phyloP scores from a whole-genome alignment of 2,329 filamentous ascomycete genomes.

The Cryphonectria japonica region DNA sequence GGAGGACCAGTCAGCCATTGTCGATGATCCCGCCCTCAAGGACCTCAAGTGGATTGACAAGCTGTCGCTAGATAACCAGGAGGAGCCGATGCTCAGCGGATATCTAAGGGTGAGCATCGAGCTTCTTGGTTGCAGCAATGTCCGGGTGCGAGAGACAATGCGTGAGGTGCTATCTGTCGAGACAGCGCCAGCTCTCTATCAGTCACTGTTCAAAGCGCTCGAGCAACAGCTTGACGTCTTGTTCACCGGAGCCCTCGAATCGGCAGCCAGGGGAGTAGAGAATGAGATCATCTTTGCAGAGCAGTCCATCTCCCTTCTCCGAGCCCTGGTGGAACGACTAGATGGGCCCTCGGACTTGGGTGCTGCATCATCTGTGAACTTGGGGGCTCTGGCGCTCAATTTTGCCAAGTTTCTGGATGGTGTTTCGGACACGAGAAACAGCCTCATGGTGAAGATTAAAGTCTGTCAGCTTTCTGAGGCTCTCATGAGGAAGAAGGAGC shows the following conservation, averaged over 20 bases:
- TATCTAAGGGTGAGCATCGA: constrained; percentile 68
- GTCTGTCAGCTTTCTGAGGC: constrained; percentile 70
- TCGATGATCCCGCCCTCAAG: constrained; percentile 62
- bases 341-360: constrained; percentile 66
- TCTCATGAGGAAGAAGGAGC: constrained; percentile 68
- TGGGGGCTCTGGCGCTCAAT: constrained; percentile 65
- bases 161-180: constrained; percentile 69
- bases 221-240: constrained; percentile 67
- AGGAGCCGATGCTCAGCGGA: constrained; percentile 62
- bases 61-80: constrained; percentile 59
- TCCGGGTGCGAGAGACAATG: constrained; percentile 68
- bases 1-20: constrained; percentile 57
- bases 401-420: constrained; percentile 70
- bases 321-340: constrained; percentile 65
- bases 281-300: constrained; percentile 69
- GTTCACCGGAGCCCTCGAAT: constrained; percentile 60
- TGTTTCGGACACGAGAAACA: constrained; percentile 57
- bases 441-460: constrained; percentile 68
- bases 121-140: constrained; percentile 65
- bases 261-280: constrained; percentile 55
- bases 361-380: constrained; percentile 64
- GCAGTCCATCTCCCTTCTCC: constrained; percentile 66
- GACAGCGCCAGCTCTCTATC: constrained; percentile 63
- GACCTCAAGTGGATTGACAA: constrained; percentile 69
- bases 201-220: constrained; percentile 66